Conservation (phyloP, 2,329 filamentous ascomycete genomes). For the Aureobasidium sp. region DNA sequence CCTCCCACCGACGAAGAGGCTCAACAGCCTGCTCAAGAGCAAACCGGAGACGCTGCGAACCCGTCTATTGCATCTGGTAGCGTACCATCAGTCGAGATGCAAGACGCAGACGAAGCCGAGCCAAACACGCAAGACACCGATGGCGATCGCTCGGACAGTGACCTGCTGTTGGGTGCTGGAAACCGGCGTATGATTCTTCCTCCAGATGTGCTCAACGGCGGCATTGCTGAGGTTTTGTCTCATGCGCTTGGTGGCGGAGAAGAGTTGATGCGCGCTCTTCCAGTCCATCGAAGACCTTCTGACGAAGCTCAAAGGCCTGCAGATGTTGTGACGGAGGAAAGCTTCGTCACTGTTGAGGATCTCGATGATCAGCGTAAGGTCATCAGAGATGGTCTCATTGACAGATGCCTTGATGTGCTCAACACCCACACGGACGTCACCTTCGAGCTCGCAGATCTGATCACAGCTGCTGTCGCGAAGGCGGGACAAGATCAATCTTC, state of each 20-base stretch:
- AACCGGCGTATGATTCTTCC: constrained; percentile 10
- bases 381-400: constrained; percentile 73
- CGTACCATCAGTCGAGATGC: constrained; percentile 34
- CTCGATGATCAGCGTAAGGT: constrained; percentile 67
- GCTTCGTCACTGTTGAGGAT: constrained; percentile 61
- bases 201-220: constrained; percentile 5
- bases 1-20: constrained; percentile 23
- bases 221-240: constrained; percentile 14
- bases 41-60: neutral
- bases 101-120: constrained; percentile 25
- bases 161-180: neutral
- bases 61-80: neutral
- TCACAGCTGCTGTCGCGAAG: constrained; percentile 62
- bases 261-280: constrained; percentile 9
- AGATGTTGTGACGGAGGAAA: constrained; percentile 27
- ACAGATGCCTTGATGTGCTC: constrained; percentile 83
- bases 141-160: neutral
- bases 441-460: constrained; percentile 83
- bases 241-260: constrained; percentile 13
- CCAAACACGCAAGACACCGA: constrained; percentile 18
- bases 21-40: constrained; percentile 11
- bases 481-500: constrained; percentile 49
- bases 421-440: constrained; percentile 81
- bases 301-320: constrained; percentile 7
- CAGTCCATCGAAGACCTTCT: constrained; percentile 3